Evolutionary conservation across 2,329 filamentous ascomycete species (phyloP), one percentile per base, ranked within the genome.

Genomic region (Biscogniauxia marginata): DNA sequence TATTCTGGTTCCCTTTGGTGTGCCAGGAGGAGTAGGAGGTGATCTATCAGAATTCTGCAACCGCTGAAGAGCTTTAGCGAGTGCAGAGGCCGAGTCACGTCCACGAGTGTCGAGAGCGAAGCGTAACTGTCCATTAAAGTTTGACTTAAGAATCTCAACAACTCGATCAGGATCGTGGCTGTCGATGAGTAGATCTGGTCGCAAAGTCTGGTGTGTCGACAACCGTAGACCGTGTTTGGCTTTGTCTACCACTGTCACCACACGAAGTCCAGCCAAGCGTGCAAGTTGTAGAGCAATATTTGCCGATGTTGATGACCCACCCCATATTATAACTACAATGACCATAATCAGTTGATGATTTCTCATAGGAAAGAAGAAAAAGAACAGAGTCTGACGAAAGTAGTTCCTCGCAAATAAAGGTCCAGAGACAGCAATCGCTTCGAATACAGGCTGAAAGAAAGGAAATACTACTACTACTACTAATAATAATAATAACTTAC

Each of bases 101-200:
- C 88, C 87, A 16, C 83, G 79, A 0, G 86, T 89, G 63, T 92
- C 89, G 19, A 91, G 76, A 0, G 80, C 88, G 63, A 90, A 91
- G 0, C 86, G 81, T 1, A 90, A 74, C 11, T 78, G 75, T 1
- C 79, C 79, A 1, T 75, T 75, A 0, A 86, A 84, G 19, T 85
- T 83, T 13, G 78, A 77, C 6, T 80, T 78, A 44, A 91, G 80
- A 22, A 91, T 83, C 1, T 84, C 77, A 0, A 89, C 74, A 0
- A 88, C 88, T n/a, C 88, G 79, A 20, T 79, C 73, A 0, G 84
- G 79, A 60, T 91, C 82, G 61, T 87, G 79, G 60, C 84, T 84
- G 71, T 92, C 89, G 2, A 91, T 82, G 1, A 91, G 74, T 3
- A 91, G 73, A 66, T 90, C 87, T 0, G 87, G 74, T 3, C 72